Conservation (phyloP, 352 stramenopile species). For the Phytopythium boreale region DNA sequence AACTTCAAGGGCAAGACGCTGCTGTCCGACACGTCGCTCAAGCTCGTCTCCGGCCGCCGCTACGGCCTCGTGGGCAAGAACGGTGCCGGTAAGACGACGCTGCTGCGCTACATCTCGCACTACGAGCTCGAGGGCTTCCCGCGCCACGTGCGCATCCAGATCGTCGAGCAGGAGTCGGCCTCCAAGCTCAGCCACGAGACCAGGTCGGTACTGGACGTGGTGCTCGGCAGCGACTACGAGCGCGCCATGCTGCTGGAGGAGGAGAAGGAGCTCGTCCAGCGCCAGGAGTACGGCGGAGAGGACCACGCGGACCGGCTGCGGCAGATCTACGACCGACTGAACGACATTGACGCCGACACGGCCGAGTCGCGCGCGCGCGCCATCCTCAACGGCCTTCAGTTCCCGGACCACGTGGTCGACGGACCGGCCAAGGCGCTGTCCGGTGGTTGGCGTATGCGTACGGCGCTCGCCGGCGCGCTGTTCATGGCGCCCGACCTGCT, state of each 20-base stretch:
- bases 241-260: conserved; percentile 88
- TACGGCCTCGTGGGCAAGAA: conserved; percentile 95
- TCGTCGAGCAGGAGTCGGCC: conserved; percentile 94
- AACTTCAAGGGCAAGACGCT: conserved; percentile 91
- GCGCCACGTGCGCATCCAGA: conserved; percentile 92
- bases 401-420: conserved; percentile 90
- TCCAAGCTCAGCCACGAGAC: conserved; percentile 79
- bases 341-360: conserved; percentile 88
- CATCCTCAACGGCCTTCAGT: conserved; percentile 94
- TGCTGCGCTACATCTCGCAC: conserved; percentile 94
- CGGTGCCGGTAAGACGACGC: conserved; percentile 92
- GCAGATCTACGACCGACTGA: conserved; percentile 85
- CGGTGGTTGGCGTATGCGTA: conserved; percentile 94
- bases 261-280: conserved; percentile 89
- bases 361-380: conserved; percentile 87
- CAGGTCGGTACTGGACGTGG: conserved; percentile 92
- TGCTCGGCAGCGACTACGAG: conserved; percentile 95
- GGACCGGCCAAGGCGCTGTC: conserved; percentile 90
- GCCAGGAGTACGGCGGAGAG: conserved; percentile 18
- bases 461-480: conserved; percentile 92
- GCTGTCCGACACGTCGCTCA: conserved; percentile 82
- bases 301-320: conserved; percentile 61
- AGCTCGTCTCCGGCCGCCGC: conserved; percentile 76
- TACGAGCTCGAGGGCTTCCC: conserved; percentile 97
- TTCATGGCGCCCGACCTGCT: conserved; percentile 95